These are phyloP conservation scores for Sporothrix variecibatus DNA, from an alignment of 2,329 filamentous ascomycete species.

Conservation along the genomic window DNA sequence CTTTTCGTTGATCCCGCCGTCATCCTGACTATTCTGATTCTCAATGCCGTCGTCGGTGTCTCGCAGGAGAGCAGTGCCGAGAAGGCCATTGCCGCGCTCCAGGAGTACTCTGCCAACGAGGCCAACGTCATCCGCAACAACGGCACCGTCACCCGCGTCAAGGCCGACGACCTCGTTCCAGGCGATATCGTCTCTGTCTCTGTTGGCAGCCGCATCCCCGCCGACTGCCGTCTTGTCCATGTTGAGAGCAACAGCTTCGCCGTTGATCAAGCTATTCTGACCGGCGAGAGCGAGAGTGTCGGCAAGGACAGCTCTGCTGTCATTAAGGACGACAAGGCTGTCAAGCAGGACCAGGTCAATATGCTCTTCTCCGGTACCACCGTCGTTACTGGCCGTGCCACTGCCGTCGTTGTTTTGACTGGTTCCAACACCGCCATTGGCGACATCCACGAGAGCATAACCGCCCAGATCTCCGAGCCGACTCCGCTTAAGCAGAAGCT, in stretches of 20 bases:
- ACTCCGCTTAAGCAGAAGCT: slow-evolving; percentile 98
- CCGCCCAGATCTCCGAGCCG: slow-evolving; percentile 94
- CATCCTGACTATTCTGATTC: slow-evolving; percentile 92
- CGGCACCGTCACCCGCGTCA: slow-evolving; percentile 76
- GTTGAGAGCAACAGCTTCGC: slow-evolving; percentile 98
- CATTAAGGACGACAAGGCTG: slow-evolving; percentile 77
- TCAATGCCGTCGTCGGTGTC: slow-evolving; percentile 96
- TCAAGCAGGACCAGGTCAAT: slow-evolving; percentile 96
- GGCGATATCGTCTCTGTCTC: slow-evolving; percentile 87
- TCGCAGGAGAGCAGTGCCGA: slow-evolving; percentile 98
- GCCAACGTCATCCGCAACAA: slow-evolving; percentile 85
- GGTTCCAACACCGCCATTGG: slow-evolving; percentile 92
- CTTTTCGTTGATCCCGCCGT: slow-evolving; percentile 95
- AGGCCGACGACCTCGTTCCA: slow-evolving; percentile 95
- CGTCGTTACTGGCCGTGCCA: slow-evolving; percentile 90
- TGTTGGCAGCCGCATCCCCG: slow-evolving; percentile 90
- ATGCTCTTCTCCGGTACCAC: slow-evolving; percentile 99
- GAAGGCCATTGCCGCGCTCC: slow-evolving; percentile 95
- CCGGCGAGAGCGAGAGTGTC: slow-evolving; percentile 96
- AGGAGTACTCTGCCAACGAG: slow-evolving; percentile 98
- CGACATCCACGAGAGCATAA: slow-evolving; percentile 98
- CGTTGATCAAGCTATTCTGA: slow-evolving; percentile 95
- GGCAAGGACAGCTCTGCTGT: slow-evolving; percentile 71
- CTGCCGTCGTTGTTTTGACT: slow-evolving; percentile 86
- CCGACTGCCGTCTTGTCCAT: slow-evolving; percentile 85